Conservation (phyloP, 805 yeast species). For the Candida namnaoensis region DNA sequence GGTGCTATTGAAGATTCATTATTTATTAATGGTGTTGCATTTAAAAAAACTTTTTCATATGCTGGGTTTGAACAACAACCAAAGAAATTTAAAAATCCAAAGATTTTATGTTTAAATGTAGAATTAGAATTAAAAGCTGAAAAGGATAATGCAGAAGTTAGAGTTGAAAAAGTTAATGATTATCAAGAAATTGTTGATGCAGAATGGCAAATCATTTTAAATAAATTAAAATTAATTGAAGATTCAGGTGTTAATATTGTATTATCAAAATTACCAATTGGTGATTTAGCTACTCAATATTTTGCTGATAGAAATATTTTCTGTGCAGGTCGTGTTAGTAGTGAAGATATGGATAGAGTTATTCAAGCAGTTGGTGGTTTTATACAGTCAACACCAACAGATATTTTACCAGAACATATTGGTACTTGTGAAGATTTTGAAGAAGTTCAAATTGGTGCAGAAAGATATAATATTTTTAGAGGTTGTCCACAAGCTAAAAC, state of each 20-base stretch:
- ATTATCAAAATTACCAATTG: slow-evolving; percentile 90
- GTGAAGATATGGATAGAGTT: slow-evolving; percentile 89
- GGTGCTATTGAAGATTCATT: slow-evolving; percentile 93
- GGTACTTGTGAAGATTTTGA: slow-evolving; percentile 85
- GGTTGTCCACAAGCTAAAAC: slow-evolving; percentile 93
- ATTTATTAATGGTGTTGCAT: slow-evolving; percentile 91
- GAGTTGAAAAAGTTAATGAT: slow-evolving; percentile 88
- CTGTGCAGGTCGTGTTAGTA: slow-evolving; percentile 92
- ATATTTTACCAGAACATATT: slow-evolving; percentile 58
- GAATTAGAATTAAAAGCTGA: slow-evolving; percentile 97
- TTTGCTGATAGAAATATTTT: slow-evolving; percentile 94
- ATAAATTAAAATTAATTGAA: slow-evolving; percentile 77
- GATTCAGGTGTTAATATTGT: slow-evolving; percentile 88
- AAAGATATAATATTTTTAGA: slow-evolving; percentile 85
- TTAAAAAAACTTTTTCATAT: slow-evolving; percentile 92
- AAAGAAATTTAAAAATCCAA: slow-evolving; percentile 71
- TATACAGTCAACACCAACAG: slow-evolving; percentile 70
- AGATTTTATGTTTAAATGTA: slow-evolving; percentile 76
- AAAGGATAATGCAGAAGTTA: slow-evolving; percentile 96
- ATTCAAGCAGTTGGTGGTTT: slow-evolving; percentile 91
- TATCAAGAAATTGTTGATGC: slow-evolving; percentile 97
- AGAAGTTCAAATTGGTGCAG: slow-evolving; percentile 94
- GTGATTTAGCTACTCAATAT: slow-evolving; percentile 97
- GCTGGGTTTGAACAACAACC: slow-evolving; percentile 99
- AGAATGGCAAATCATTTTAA: slow-evolving; percentile 92